Evolutionary conservation across 495 filamentous ascomycete species (phyloP).

Genomic region (Penicillium silybi): DNA sequence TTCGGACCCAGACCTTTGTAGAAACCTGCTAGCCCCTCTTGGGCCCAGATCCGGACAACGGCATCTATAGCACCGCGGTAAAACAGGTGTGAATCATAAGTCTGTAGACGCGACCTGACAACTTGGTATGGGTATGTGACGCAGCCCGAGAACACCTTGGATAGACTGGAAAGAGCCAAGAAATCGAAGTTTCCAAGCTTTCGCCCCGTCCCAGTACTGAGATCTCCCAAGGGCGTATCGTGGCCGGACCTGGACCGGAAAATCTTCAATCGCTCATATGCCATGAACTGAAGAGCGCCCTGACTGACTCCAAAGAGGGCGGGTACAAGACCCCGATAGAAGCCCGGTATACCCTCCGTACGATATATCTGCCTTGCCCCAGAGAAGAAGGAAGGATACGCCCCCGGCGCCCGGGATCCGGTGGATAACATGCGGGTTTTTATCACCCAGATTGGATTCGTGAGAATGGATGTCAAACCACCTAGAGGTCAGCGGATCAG

Average conservation of each 20-base stretch:
- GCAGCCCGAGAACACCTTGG: constrained; percentile 82
- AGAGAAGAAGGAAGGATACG: constrained; percentile 71
- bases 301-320: constrained; percentile 89
- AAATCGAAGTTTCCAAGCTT: constrained; percentile 71
- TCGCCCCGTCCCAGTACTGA: constrained; percentile 7
- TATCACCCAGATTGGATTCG: constrained; percentile 97
- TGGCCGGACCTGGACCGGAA: constrained; percentile 32
- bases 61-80: constrained; percentile 74
- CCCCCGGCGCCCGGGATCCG: constrained; percentile 64
- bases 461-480: constrained; percentile 69
- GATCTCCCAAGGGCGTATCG: neutral
- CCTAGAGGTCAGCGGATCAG: constrained; percentile 31
- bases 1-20: constrained; percentile 92
- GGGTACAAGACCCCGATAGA: constrained; percentile 80
- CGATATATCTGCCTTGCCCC: constrained; percentile 62
- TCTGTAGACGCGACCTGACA: constrained; percentile 80
- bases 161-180: constrained; percentile 69
- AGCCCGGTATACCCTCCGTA: constrained; percentile 69
- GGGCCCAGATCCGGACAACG: constrained; percentile 63
- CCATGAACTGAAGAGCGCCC: constrained; percentile 92
- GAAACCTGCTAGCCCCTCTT: constrained; percentile 79
- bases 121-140: constrained; percentile 95
- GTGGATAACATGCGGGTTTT: constrained; percentile 96
- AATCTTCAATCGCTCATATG: constrained; percentile 84
- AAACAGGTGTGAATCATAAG: constrained; percentile 62